These are phyloP conservation scores for Crucibulum laeve DNA, from an alignment of 768 basidiomycete genomes.

Conservation along the genomic window DNA sequence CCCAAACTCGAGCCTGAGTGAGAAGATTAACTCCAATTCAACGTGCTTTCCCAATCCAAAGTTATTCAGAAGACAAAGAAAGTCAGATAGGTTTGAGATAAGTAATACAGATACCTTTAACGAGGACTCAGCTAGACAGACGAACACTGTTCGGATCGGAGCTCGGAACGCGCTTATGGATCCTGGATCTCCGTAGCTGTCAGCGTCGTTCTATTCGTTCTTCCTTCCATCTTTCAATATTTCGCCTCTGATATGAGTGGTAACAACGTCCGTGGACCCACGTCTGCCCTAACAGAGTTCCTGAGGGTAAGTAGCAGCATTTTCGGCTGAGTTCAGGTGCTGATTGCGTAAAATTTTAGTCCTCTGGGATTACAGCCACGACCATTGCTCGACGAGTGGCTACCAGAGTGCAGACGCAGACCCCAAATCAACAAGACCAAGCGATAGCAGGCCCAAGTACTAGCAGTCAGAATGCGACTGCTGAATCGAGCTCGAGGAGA, in stretches of 20 bases:
- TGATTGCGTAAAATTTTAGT: conserved; percentile 21
- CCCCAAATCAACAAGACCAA: conserved; percentile 20
- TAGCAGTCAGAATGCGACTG: not conserved
- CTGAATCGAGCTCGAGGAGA: not conserved
- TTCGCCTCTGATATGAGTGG: conserved; percentile 20
- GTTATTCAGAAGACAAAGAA: no score
- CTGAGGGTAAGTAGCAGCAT: conserved; percentile 46
- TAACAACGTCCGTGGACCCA: conserved; percentile 73
- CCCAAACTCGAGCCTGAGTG: no score
- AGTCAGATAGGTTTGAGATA: no score
- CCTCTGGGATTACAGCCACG: conserved; percentile 42
- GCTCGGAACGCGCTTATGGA: no score
- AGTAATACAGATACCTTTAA: no score
- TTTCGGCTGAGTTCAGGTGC: not conserved
- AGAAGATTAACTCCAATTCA: no score
- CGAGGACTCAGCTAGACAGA: no score
- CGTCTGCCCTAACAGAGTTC: conserved; percentile 81
- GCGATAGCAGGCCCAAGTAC: conserved; percentile 18
- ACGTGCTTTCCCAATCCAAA: no score
- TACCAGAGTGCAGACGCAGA: not conserved
- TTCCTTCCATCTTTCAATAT: no score
- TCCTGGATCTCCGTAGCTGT: no score
- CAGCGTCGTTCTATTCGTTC: no score
- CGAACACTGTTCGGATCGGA: no score
- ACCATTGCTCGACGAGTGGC: conserved; percentile 38